Conservation (phyloP, 805 yeast species). For the Ogataea sp. region DNA sequence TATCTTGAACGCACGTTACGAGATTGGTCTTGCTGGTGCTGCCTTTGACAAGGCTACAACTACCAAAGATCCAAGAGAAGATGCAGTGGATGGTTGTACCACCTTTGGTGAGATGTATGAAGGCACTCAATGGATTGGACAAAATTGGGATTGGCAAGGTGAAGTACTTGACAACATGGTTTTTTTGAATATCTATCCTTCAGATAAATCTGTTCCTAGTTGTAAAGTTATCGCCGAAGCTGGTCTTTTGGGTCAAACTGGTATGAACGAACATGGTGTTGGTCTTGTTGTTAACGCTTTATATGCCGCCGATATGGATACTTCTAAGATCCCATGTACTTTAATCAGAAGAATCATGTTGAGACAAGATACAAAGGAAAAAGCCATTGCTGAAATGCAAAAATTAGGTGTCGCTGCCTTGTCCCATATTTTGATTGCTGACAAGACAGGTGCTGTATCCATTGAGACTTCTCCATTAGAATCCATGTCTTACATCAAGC, state of each 20-base stretch:
- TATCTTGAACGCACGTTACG: conserved; percentile 5
- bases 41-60: conserved; percentile 3
- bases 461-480: conserved; percentile 6
- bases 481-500: conserved; percentile 1
- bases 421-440: conserved; percentile 4
- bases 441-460: conserved; percentile 4
- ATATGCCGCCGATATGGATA: conserved; percentile 5
- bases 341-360: conserved; percentile 6
- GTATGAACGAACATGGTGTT: conserved; percentile 6
- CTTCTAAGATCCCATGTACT: conserved; percentile 5
- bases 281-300: conserved; percentile 5
- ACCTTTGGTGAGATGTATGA: conserved; percentile 3
- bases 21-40: conserved; percentile 6
- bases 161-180: conserved; percentile 2
- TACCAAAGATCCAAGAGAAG: neutral
- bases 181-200: conserved; percentile 4
- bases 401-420: conserved; percentile 5
- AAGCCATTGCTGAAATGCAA: conserved; percentile 4
- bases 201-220: conserved; percentile 4
- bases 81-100: conserved; percentile 6
- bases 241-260: conserved; percentile 6
- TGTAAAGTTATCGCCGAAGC: conserved; percentile 7
- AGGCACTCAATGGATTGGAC: conserved; percentile 6
- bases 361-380: conserved; percentile 3
- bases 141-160: conserved; percentile 8